Base-by-base conservation (phyloP, 2,329 filamentous ascomycete genomes). In the Diaporthe citrichinensis region DNA sequence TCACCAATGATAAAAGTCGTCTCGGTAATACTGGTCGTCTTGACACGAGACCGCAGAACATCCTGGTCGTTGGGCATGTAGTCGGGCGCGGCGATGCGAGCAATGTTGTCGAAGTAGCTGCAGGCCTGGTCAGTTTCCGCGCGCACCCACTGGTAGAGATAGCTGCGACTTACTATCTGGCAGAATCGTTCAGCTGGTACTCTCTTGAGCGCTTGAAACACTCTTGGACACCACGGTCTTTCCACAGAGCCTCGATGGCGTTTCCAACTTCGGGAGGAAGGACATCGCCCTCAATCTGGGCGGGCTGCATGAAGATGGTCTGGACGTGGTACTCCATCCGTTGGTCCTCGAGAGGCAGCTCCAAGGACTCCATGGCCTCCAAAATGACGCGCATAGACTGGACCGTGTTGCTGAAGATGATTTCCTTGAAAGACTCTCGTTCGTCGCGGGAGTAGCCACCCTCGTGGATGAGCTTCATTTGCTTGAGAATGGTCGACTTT, bases 381-480 rank as follows among this genome's bases (percentile, higher is more conserved):
- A 93, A 88, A 74, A 93, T 92, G 80, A 92, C 91, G 79, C 91
- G 90, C 91, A 93, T 93, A 51, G 91, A 92, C 83, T 93, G 91
- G 23, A 93, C 91, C 1, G 91, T 92, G 84, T 93, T 93, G 86
- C 90, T 92, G 86, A 92, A 93, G 82, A 93, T 92, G 81, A 92
- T 92, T 81, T 93, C 91, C 84, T 93, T 92, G 88, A 93, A 93
- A 8, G 90, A 92, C 83, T 93, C 91, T 78, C 91, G 89, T 84
- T 93, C 91, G 80, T 98, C 97, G 85, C 96, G 94, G 78, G 97
- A 98, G 89, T 98, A 99, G 80, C 97, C 96, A 78, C 97, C 97
- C 89, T 99, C 97, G 86, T 99, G 95, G 83, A 99, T 99, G 83
- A 99, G 94, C 90, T 98, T 99, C 95, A 98, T 98, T 89, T 98